These are phyloP conservation scores for Paraglomus brasilianum DNA, from an alignment of 192 early-diverging fungal genomes.

Conservation along the genomic window DNA sequence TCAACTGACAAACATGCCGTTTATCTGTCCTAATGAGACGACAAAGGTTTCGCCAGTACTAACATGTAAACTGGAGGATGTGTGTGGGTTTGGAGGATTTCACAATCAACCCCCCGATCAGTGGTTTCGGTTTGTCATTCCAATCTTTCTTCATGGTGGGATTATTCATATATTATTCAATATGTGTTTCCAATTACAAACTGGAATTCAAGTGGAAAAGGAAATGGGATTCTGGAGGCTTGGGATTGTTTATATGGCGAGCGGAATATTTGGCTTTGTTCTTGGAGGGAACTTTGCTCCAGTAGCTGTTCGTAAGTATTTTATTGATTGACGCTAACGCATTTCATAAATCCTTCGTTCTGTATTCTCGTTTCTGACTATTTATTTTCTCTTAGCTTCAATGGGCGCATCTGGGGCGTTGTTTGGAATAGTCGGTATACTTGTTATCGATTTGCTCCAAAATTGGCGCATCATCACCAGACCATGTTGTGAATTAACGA, in stretches of 20 bases:
- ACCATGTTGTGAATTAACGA: constrained; percentile 67
- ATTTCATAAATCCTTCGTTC: constrained; percentile 7
- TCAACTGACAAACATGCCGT: constrained; percentile 27
- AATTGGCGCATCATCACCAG: constrained; percentile 69
- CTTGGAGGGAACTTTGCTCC: constrained; percentile 70
- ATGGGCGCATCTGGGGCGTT: constrained; percentile 60
- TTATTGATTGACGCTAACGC: neutral
- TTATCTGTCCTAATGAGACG: constrained; percentile 43
- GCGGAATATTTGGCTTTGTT: constrained; percentile 77
- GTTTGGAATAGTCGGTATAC: constrained; percentile 73
- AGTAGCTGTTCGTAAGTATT: constrained; percentile 46
- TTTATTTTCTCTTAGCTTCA: constrained; percentile 43
- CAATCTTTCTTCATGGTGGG: constrained; percentile 86
- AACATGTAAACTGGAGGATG: constrained; percentile 54
- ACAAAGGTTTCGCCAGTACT: constrained; percentile 22
- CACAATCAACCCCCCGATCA: constrained; percentile 62
- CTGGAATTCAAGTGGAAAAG: constrained; percentile 71
- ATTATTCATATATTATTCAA: constrained; percentile 78
- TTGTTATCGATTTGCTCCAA: constrained; percentile 75
- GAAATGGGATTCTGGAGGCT: constrained; percentile 76
- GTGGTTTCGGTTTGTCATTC: constrained; percentile 75
- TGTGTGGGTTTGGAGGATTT: constrained; percentile 63
- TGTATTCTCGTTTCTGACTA: neutral
- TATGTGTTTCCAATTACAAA: constrained; percentile 65
- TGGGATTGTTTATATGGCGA: constrained; percentile 67